Percentiles rank a stretch among this genome's conserved stretches.
Evolutionary conservation across 2,329 filamentous ascomycete genomes (phyloP).

Genomic region (Fusarium albosuccineum): DNA sequence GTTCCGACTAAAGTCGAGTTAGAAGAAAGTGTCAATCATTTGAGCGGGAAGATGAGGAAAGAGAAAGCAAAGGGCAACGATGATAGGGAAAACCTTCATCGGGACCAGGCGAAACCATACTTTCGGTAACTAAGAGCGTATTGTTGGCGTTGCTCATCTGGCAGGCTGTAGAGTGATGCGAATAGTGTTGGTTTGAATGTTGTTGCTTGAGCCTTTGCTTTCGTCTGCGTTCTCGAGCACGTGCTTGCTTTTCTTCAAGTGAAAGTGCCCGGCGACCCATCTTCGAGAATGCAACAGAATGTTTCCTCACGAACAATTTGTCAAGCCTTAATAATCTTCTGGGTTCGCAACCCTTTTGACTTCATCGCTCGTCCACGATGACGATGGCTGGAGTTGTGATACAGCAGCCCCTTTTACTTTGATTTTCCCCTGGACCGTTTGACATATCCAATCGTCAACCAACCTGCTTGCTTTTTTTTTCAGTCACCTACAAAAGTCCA

Average conservation of each 20-base stretch:
- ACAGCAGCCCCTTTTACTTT: not conserved
- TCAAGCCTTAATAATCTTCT: not conserved
- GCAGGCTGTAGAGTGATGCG: not conserved
- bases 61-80: not conserved
- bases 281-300: constrained; percentile 1
- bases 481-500: not conserved
- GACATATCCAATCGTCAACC: constrained; percentile 1
- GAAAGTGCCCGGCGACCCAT: not conserved
- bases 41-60: not conserved
- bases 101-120: not conserved
- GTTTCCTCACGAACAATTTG: not conserved
- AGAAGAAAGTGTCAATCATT: constrained; percentile 3
- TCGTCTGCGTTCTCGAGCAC: not conserved
- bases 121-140: not conserved
- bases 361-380: not conserved
- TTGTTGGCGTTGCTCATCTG: not conserved
- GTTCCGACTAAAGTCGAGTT: constrained; percentile 4
- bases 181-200: not conserved
- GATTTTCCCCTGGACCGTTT: not conserved
- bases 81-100: not conserved
- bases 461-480: not conserved
- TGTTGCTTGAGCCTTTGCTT: not conserved
- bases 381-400: not conserved
- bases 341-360: not conserved
- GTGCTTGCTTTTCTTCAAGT: not conserved